A percentile compares a stretch with the other conserved stretches of the same genome.
These are phyloP conservation scores for Spatholobus suberectus DNA, from an alignment of 306 rosid species.

Conservation along the genomic window DNA sequence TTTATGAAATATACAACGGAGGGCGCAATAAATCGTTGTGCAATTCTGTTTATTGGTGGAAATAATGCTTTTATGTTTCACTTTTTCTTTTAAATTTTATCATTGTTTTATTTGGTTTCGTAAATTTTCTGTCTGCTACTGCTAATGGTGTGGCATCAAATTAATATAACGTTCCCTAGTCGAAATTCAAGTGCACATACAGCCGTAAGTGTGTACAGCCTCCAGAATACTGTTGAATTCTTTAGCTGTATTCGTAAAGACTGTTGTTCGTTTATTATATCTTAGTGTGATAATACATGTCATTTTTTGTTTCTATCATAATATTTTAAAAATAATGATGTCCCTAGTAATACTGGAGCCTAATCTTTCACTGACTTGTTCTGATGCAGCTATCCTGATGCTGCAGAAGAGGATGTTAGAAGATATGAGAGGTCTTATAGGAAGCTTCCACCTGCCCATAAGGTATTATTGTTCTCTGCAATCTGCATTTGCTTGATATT, in stretches of 20 bases:
- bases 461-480: conserved; percentile 59
- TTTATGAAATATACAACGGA: not conserved
- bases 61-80: not conserved
- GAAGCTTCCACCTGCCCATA: conserved; percentile 82
- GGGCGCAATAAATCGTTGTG: not conserved
- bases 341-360: conserved; percentile 2
- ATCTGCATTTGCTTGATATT: conserved; percentile 19
- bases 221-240: not conserved
- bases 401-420: conserved; percentile 87
- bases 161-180: not conserved
- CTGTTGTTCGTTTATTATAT: not conserved
- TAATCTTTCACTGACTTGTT: conserved; percentile 30
- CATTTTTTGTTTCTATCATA: not conserved
- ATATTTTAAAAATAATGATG: not conserved
- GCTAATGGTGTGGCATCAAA: not conserved
- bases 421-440: conserved; percentile 82
- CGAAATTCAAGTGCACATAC: not conserved
- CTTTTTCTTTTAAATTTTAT: not conserved
- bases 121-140: not conserved
- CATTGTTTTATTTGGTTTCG: not conserved
- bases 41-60: not conserved
- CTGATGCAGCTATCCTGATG: conserved; percentile 82
- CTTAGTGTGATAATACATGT: not conserved
- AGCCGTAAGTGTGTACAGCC: not conserved
- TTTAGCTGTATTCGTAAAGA: not conserved